Evolutionary conservation across 2,329 filamentous ascomycete species (phyloP).

Genomic region (Aureobasidium sp.): DNA sequence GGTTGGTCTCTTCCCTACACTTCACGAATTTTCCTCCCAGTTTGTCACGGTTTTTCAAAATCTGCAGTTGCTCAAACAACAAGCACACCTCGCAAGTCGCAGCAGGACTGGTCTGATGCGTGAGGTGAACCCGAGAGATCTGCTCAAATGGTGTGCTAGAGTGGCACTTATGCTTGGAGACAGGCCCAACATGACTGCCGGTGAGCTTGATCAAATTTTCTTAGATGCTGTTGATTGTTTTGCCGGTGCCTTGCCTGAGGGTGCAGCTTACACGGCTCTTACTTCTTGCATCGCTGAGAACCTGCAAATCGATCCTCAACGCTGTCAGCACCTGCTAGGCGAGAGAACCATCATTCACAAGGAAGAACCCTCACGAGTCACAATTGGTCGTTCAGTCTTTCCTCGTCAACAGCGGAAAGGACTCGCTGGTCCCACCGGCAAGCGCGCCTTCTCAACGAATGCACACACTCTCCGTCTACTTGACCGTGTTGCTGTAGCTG

Average conservation of each 20-base stretch:
- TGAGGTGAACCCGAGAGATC: constrained; percentile 62
- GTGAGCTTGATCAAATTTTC: constrained; percentile 78
- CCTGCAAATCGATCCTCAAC: constrained; percentile 76
- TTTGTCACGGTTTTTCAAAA: constrained; percentile 50
- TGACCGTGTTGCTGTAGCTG: constrained; percentile 77
- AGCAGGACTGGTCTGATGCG: constrained; percentile 50
- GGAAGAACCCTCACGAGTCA: constrained; percentile 25
- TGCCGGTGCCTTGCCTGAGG: constrained; percentile 66
- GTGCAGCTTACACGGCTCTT: constrained; percentile 49
- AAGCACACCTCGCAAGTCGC: constrained; percentile 37
- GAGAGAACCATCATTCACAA: constrained; percentile 64
- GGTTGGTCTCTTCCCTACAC: constrained; percentile 56
- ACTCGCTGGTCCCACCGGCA: constrained; percentile 5
- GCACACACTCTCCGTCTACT: constrained; percentile 74
- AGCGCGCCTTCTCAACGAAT: constrained; percentile 68
- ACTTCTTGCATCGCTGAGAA: constrained; percentile 70
- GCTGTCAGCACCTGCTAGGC: constrained; percentile 67
- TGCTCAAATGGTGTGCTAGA: constrained; percentile 85
- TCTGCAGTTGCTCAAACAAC: constrained; percentile 31
- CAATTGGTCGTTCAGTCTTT: constrained; percentile 24
- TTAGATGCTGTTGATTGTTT: constrained; percentile 93
- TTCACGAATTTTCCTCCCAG: constrained; percentile 48
- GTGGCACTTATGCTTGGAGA: constrained; percentile 56
- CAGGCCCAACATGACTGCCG: constrained; percentile 54
- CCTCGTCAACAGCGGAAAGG: constrained; percentile 11